These are phyloP conservation scores for Lichtheimia hyalospora DNA, from an alignment of 371 early-diverging fungal genomes.

Conservation along the genomic window DNA sequence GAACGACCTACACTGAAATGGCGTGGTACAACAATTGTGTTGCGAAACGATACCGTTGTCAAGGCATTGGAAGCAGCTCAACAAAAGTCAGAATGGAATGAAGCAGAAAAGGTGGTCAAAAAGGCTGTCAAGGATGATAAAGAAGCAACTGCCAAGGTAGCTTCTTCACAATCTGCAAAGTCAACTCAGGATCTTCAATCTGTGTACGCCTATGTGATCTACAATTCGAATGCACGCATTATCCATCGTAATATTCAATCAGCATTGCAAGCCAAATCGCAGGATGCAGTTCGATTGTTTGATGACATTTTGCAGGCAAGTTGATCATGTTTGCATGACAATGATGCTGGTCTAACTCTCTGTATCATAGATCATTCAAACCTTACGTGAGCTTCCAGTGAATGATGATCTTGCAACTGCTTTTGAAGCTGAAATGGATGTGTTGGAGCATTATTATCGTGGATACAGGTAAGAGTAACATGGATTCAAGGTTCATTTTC, in stretches of 20 bases:
- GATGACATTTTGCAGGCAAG: slow-evolving; percentile 68
- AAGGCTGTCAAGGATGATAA: slow-evolving; percentile 65
- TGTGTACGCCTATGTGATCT: slow-evolving; percentile 59
- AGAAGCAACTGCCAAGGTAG: slow-evolving; percentile 66
- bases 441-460: slow-evolving; percentile 52
- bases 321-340: too few species aligned
- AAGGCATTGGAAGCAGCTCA: slow-evolving; percentile 1
- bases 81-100: slow-evolving; percentile 46
- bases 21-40: background rate
- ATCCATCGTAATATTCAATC: slow-evolving; percentile 60
- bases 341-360: background rate
- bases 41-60: background rate
- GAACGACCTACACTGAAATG: slow-evolving; percentile 19
- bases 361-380: slow-evolving; percentile 31
- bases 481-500: too few species aligned
- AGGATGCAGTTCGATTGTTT: slow-evolving; percentile 67
- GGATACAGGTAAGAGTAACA: slow-evolving; percentile 41
- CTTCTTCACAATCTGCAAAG: slow-evolving; percentile 70
- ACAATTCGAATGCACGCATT: slow-evolving; percentile 44
- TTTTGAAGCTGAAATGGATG: slow-evolving; percentile 52
- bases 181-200: slow-evolving; percentile 58
- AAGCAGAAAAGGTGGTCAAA: slow-evolving; percentile 62
- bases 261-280: slow-evolving; percentile 47
- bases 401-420: slow-evolving; percentile 45
- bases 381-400: slow-evolving; percentile 52